A percentile compares a stretch with the other conserved stretches of the same genome.
These are phyloP conservation scores for Xerocomus nothofagi DNA, from an alignment of 1,284 basidiomycete species.

Conservation along the genomic window DNA sequence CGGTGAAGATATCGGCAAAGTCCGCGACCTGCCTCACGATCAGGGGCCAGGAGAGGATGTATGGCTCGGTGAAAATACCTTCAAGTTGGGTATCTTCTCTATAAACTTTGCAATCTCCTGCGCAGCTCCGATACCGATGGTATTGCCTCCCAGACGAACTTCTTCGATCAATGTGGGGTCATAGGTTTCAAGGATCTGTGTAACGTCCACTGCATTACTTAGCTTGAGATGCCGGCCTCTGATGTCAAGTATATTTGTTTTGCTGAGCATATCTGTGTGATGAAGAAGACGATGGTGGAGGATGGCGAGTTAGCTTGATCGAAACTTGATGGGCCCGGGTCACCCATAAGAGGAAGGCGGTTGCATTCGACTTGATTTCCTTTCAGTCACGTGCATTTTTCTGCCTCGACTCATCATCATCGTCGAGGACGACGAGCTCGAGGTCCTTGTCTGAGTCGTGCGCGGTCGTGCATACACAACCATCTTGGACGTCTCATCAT, in stretches of 20 bases:
- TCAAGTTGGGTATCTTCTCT: slow-evolving; percentile 66
- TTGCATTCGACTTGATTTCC: slow-evolving; percentile 1
- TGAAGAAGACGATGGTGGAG: background rate
- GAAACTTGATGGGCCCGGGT: no score
- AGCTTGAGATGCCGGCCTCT: slow-evolving; percentile 65
- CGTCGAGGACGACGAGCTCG: slow-evolving; percentile 5
- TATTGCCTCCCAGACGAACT: slow-evolving; percentile 94
- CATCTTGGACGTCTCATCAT: slow-evolving; percentile 11
- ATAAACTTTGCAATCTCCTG: slow-evolving; percentile 83
- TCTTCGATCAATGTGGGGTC: slow-evolving; percentile 76
- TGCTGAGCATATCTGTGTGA: slow-evolving; percentile 21
- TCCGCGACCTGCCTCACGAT: slow-evolving; percentile 73
- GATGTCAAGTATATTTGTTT: slow-evolving; percentile 31
- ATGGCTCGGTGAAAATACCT: slow-evolving; percentile 47
- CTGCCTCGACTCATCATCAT: slow-evolving; percentile 1
- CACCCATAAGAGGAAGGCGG: slow-evolving; percentile 17
- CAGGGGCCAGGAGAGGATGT: slow-evolving; percentile 6
- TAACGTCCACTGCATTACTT: slow-evolving; percentile 75
- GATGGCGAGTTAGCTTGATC: background rate
- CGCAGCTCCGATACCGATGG: slow-evolving; percentile 92
- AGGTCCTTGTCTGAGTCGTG: background rate
- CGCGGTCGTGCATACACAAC: slow-evolving; percentile 5
- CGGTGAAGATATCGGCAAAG: slow-evolving; percentile 98
- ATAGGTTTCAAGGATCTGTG: slow-evolving; percentile 71
- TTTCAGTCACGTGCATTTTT: slow-evolving; percentile 27